Percentiles rank a stretch among this genome's conserved stretches.
phyloP scores from a whole-genome alignment of 352 stramenopile genomes.

The Pythium phragmitis region DNA sequence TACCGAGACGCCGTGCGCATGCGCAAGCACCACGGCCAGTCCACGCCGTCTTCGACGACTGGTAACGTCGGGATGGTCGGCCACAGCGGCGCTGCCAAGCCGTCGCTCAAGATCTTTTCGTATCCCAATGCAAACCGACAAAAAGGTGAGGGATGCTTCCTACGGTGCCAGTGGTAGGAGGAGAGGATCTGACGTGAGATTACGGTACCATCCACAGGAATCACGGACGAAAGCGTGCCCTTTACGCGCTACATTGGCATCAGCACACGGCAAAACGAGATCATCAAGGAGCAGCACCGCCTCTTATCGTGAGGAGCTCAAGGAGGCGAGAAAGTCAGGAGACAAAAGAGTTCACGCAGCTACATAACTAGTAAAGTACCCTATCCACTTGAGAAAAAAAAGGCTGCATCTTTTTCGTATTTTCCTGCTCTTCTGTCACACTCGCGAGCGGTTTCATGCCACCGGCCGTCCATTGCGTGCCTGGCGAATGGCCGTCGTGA shows the following conservation, averaged over 20 bases:
- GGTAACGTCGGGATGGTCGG: neutral
- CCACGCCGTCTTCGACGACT: neutral
- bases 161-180: neutral
- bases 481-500: conserved; percentile 67
- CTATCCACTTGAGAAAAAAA: neutral
- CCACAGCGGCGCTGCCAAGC: conserved; percentile 17
- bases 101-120: conserved; percentile 76
- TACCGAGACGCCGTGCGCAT: conserved; percentile 33
- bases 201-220: conserved; percentile 21
- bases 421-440: neutral
- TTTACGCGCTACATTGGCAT: conserved; percentile 77
- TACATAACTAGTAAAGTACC: neutral
- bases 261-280: conserved; percentile 63
- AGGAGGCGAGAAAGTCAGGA: neutral
- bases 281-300: conserved; percentile 76
- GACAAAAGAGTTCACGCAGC: neutral
- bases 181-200: neutral
- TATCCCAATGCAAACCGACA: conserved; percentile 47
- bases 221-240: conserved; percentile 59
- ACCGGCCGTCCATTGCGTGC: conserved; percentile 32
- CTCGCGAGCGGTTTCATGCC: neutral
- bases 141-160: conserved; percentile 23
- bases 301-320: conserved; percentile 44
- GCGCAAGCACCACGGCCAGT: conserved; percentile 28
- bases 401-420: conserved; percentile 10